phyloP scores from a whole-genome alignment of 2,329 filamentous ascomycete species.

The Diaporthe citri region DNA sequence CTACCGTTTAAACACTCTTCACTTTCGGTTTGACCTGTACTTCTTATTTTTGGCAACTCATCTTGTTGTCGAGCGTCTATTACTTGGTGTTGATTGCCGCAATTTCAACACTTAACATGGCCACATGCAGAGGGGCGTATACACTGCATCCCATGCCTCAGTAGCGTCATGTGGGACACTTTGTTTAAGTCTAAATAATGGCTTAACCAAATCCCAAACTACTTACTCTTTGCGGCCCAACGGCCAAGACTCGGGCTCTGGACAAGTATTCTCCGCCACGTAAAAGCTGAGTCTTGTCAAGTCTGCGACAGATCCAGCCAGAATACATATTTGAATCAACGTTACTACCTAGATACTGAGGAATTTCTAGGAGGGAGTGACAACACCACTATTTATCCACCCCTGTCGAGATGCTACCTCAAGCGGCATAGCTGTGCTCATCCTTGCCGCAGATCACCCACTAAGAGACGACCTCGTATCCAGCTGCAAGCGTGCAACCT shows the following conservation, averaged over 20 bases:
- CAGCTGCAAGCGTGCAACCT: neutral
- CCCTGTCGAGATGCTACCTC: constrained; percentile 3
- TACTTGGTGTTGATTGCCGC: neutral
- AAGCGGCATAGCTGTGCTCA: constrained; percentile 1
- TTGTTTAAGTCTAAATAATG: neutral
- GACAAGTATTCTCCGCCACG: neutral
- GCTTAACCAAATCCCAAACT: neutral
- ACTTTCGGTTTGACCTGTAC: neutral
- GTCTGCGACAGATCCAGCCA: too few species aligned
- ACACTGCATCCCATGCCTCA: too few species aligned
- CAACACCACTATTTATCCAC: neutral
- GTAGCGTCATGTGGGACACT: too few species aligned
- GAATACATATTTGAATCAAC: neutral
- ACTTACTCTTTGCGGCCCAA: too few species aligned
- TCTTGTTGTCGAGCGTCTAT: neutral
- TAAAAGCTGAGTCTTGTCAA: neutral
- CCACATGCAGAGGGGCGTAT: neutral
- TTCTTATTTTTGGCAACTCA: neutral
- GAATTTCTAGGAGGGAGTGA: too few species aligned
- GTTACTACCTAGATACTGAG: neutral
- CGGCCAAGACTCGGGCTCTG: neutral
- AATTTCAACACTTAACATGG: neutral
- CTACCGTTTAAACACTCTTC: neutral
- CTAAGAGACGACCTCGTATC: constrained; percentile 21
- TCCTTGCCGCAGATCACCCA: constrained; percentile 14